Conservation (phyloP, 2,329 filamentous ascomycete genomes). For the Tolypocladium capitatum region DNA sequence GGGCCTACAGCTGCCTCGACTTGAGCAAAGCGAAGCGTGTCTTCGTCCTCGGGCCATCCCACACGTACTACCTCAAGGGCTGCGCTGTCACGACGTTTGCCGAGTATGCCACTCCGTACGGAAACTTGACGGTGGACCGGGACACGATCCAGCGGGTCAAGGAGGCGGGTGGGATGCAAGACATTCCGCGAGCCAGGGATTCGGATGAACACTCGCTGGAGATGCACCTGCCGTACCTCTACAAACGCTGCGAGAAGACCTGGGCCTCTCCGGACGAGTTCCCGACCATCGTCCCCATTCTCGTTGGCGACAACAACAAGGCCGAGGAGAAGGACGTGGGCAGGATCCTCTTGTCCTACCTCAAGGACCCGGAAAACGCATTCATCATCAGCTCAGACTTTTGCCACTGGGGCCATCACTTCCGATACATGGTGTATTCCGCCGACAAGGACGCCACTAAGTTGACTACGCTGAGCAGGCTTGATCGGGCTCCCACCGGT, state of each 20-base stretch:
- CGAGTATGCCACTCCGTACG: slow-evolving; percentile 62
- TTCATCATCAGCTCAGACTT: slow-evolving; percentile 94
- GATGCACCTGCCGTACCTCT: slow-evolving; percentile 92
- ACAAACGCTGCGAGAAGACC: slow-evolving; percentile 52
- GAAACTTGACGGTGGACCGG: slow-evolving; percentile 52
- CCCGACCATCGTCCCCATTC: slow-evolving; percentile 69
- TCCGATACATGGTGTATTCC: slow-evolving; percentile 66
- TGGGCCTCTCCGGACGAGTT: slow-evolving; percentile 40
- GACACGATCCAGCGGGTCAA: slow-evolving; percentile 37
- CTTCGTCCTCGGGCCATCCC: slow-evolving; percentile 86
- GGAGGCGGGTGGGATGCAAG: slow-evolving; percentile 17
- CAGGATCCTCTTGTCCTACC: slow-evolving; percentile 58
- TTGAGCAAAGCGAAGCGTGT: slow-evolving; percentile 71
- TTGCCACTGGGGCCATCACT: slow-evolving; percentile 85
- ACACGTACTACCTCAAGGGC: slow-evolving; percentile 67
- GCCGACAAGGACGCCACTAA: slow-evolving; percentile 25
- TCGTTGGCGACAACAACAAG: slow-evolving; percentile 61
- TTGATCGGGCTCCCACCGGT: slow-evolving; percentile 18
- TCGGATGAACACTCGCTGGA: slow-evolving; percentile 85
- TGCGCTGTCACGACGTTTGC: slow-evolving; percentile 64
- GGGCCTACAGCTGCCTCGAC: slow-evolving; percentile 85
- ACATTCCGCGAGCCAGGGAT: slow-evolving; percentile 55
- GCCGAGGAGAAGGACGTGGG: slow-evolving; percentile 57
- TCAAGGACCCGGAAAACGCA: slow-evolving; percentile 60
- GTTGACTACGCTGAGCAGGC: slow-evolving; percentile 23